Evolutionary conservation across 208 protist species (phyloP).

Genomic region (Wallacemonas sp.): DNA sequence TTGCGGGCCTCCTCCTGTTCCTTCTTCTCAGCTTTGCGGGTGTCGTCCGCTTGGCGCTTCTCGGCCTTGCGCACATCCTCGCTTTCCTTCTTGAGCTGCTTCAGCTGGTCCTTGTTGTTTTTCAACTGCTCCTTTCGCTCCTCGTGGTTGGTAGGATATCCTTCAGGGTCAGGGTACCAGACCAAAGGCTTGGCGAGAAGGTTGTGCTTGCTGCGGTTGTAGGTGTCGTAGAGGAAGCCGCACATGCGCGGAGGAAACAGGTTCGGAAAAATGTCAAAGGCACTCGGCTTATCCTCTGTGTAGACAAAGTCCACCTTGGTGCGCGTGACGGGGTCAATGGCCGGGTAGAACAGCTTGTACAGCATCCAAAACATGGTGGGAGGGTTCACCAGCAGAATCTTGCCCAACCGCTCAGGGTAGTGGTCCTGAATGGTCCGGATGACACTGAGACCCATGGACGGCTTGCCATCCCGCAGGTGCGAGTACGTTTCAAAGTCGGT

Average conservation of each 20-base stretch:
- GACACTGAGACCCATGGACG: constrained; percentile 58
- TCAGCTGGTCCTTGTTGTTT: constrained; percentile 28
- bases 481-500: constrained; percentile 88
- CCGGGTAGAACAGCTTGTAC: constrained; percentile 69
- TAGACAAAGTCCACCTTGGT: constrained; percentile 79
- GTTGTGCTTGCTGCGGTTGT: constrained; percentile 64
- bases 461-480: constrained; percentile 64
- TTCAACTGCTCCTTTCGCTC: constrained; percentile 37
- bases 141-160: constrained; percentile 38
- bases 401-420: constrained; percentile 83
- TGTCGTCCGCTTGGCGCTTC: constrained; percentile 10
- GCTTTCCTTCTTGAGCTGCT: constrained; percentile 18
- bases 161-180: constrained; percentile 44
- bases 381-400: constrained; percentile 81
- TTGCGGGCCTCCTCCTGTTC: constrained; percentile 1
- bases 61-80: constrained; percentile 13
- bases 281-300: constrained; percentile 55
- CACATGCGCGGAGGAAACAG: constrained; percentile 57
- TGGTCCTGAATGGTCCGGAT: constrained; percentile 73
- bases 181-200: constrained; percentile 39
- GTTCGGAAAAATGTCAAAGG: constrained; percentile 55
- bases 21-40: constrained; percentile 11
- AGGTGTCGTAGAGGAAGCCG: constrained; percentile 68
- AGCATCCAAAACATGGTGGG: constrained; percentile 74
- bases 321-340: constrained; percentile 77